phyloP scores from a whole-genome alignment of 129 eudicot genomes.

The Daucus carota region DNA sequence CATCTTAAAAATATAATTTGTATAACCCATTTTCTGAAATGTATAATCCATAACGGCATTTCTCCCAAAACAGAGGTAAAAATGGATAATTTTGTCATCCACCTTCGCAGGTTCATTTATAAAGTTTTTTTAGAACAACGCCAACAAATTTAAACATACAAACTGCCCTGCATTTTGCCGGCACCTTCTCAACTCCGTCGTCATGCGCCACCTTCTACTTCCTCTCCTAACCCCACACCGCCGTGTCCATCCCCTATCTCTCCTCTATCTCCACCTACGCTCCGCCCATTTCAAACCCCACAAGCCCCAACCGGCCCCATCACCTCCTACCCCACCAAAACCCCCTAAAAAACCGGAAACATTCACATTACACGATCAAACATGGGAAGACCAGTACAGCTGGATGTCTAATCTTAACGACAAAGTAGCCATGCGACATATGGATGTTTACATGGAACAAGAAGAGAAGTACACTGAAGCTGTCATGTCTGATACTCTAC shows the following conservation, averaged over 20 bases:
- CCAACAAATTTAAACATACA: too few relatives aligned
- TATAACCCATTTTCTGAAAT: too few relatives aligned
- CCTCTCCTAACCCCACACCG: conserved; percentile 26
- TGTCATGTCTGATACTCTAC: conserved; percentile 59
- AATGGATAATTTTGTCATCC: too few relatives aligned
- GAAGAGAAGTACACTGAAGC: conserved; percentile 95
- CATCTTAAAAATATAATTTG: too few relatives aligned
- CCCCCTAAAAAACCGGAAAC: conserved; percentile 56
- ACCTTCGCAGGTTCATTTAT: too few relatives aligned
- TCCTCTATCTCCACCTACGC: conserved; percentile 6
- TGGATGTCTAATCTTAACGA: conserved; percentile 92
- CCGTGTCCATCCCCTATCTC: conserved; percentile 11
- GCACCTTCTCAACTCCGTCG: conserved; percentile 21
- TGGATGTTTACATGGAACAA: conserved; percentile 90
- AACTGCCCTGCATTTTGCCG: neutral
- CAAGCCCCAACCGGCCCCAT: conserved; percentile 43
- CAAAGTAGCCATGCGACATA: conserved; percentile 92
- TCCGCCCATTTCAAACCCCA: conserved; percentile 50
- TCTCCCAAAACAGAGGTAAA: too few relatives aligned
- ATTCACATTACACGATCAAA: conserved; percentile 49
- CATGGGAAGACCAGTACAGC: conserved; percentile 77
- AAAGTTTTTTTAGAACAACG: too few relatives aligned
- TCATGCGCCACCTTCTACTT: conserved; percentile 42
- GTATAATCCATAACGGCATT: too few relatives aligned
- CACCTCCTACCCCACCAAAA: conserved; percentile 72